phyloP scores from a whole-genome alignment of 768 basidiomycete species.

The Tulasnella sp. region DNA sequence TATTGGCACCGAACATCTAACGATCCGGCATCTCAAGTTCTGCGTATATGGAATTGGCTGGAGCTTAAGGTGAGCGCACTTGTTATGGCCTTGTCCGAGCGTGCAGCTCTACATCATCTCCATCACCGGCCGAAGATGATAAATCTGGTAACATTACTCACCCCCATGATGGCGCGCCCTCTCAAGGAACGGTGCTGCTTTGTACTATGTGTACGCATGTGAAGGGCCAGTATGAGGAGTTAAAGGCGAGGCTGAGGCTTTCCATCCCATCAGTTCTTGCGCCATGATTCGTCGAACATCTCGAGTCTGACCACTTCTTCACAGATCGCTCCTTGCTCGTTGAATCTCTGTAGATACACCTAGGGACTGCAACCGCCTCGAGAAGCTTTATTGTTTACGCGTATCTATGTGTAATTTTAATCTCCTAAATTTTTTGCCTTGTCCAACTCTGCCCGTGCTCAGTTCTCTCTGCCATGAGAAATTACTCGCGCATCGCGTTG shows the following conservation, averaged over 20 bases:
- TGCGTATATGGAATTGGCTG: neutral
- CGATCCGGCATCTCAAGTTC: neutral
- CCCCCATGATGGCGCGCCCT: constrained; percentile 10
- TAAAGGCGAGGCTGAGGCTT: constrained; percentile 19
- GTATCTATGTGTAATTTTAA: too few relatives aligned
- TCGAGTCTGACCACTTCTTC: neutral
- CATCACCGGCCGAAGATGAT: constrained; percentile 12
- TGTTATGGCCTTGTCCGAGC: neutral
- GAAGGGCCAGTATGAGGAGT: constrained; percentile 14
- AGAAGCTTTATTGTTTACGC: neutral
- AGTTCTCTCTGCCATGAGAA: too few relatives aligned
- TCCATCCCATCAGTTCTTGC: neutral
- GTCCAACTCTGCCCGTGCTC: too few relatives aligned
- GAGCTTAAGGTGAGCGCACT: neutral
- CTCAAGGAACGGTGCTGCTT: constrained; percentile 6
- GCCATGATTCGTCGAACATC: too few relatives aligned
- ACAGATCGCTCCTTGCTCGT: neutral
- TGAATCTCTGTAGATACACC: too few relatives aligned
- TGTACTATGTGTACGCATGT: neutral
- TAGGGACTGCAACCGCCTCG: neutral
- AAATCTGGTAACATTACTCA: constrained; percentile 20
- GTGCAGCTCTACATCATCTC: neutral
- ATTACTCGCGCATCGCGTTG: too few relatives aligned
- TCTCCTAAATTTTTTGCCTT: too few relatives aligned
- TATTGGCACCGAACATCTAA: constrained; percentile 15